Conservation (phyloP, 305 asterid genomes). For the Nicotiana rustica region DNA sequence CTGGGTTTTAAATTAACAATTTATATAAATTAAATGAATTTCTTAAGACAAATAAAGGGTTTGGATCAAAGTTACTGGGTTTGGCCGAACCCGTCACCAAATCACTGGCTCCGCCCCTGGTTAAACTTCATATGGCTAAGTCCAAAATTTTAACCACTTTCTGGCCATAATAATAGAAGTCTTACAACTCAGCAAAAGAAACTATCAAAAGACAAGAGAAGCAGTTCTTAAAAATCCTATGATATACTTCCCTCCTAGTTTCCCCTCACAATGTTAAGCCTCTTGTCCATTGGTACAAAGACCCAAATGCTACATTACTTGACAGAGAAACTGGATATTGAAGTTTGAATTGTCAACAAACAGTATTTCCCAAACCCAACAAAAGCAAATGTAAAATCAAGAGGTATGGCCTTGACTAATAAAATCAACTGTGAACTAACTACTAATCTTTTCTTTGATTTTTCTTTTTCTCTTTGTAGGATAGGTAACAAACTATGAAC, state of each 20-base stretch:
- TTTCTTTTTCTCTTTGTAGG: not conserved
- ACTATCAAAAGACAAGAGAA: not conserved
- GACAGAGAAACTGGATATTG: not conserved
- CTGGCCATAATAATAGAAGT: not conserved
- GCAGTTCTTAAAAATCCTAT: not conserved
- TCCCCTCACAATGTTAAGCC: conserved; percentile 7
- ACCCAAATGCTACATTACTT: conserved; percentile 1
- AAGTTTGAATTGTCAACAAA: not conserved
- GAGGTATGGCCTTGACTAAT: not conserved
- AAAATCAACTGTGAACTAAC: not conserved
- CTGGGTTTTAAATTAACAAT: too few relatives aligned
- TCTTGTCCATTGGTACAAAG: not conserved
- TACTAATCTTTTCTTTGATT: not conserved
- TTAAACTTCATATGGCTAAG: not conserved
- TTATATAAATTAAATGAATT: too few relatives aligned
- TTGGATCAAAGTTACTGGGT: too few relatives aligned
- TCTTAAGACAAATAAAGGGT: too few relatives aligned
- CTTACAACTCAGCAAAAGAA: not conserved
- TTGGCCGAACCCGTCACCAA: too few relatives aligned
- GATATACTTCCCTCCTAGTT: not conserved
- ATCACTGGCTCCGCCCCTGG: too few relatives aligned
- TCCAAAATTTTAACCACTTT: not conserved
- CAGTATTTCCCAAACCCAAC: not conserved
- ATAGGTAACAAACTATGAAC: not conserved
- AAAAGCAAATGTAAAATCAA: not conserved